Evolutionary conservation across 176 grass and related monocot genomes (phyloP), one percentile per base, ranked within the genome.

Genomic region (Oryza rufipogon): DNA sequence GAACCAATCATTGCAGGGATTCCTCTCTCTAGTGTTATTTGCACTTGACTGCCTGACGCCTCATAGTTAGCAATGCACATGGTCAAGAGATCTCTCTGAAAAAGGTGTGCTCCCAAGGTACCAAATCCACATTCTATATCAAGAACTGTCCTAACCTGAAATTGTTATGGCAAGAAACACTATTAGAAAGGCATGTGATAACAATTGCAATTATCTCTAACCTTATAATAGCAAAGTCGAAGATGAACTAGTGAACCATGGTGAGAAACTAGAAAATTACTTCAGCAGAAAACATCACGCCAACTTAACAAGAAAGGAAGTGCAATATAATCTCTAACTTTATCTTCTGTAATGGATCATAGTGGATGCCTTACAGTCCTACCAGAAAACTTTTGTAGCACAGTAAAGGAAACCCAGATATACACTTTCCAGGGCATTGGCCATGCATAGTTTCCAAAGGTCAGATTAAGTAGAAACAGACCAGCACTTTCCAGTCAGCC

Each of bases 71-170:
- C 96, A 66, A 99, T 96, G 91, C 96, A 99, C 91, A 96, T 92
- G 39, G 96, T 99, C 86, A 99, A 80, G 39, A 99, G 81, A 60
- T 92, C 87, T 85, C 87, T 94, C 22, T 91, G 86, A 66, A 94
- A 94, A 80, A 99, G 81, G 87, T 99, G 90, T 67, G 96, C 88
- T 74, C 91, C 96, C 82, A 99, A 88, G 71, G 91, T 99, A 80
- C 96, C 93, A 90, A 99, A 99, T 81, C 96, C 96, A 89, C 96
- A 99, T 81, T 91, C 96, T 83, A 99, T 96, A 75, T 99, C 96
- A 69, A 99, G 89, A 68, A 96, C 91, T 70, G 93, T 99, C 83
- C 93, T 93, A 83, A 99, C 84, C 96, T 99, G 96, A 67, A 92
- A 89, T 76, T 65, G 56, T 1, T 71, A 87, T 75, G 64, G 22